phyloP scores from a whole-genome alignment of 1,284 basidiomycete species.

The Puccinia triticina region DNA sequence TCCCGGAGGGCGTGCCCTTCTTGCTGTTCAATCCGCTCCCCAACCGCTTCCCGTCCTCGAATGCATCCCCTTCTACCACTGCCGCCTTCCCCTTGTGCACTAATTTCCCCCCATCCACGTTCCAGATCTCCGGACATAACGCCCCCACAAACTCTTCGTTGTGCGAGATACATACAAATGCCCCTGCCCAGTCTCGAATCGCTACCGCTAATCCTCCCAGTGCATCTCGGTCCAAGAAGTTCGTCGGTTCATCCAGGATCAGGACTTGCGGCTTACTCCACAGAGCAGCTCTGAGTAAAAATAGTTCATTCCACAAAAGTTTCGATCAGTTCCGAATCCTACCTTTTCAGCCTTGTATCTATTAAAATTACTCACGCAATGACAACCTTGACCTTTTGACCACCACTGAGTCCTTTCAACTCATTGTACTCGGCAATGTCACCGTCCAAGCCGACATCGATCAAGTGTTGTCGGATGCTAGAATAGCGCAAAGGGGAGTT shows the following conservation, averaged over 20 bases:
- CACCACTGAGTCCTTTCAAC: constrained; percentile 69
- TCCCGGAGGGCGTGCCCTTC: constrained; percentile 65
- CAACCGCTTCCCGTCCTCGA: constrained; percentile 63
- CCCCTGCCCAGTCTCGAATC: constrained; percentile 94
- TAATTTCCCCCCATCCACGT: constrained; percentile 71
- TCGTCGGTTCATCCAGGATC: constrained; percentile 73
- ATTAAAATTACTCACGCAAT: constrained; percentile 66
- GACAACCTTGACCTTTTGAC: constrained; percentile 97
- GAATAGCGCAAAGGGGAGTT: background rate
- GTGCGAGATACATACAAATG: constrained; percentile 96
- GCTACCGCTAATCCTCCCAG: constrained; percentile 91
- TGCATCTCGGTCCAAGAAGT: constrained; percentile 76
- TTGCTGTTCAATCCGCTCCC: constrained; percentile 73
- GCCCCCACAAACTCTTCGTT: constrained; percentile 65
- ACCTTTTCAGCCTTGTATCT: background rate
- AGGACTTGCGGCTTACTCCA: constrained; percentile 89
- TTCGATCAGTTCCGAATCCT: background rate
- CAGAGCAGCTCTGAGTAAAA: constrained; percentile 68
- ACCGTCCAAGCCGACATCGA: constrained; percentile 87
- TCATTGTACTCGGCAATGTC: constrained; percentile 98
- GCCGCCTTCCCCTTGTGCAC: constrained; percentile 84
- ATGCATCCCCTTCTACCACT: constrained; percentile 73
- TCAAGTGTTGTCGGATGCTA: constrained; percentile 59
- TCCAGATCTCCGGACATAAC: constrained; percentile 67
- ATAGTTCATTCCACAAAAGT: background rate